A percentile compares a stretch with the other conserved stretches of the same genome.
Conservation (phyloP, 2,329 filamentous ascomycete species). For the Fusarium udum region DNA sequence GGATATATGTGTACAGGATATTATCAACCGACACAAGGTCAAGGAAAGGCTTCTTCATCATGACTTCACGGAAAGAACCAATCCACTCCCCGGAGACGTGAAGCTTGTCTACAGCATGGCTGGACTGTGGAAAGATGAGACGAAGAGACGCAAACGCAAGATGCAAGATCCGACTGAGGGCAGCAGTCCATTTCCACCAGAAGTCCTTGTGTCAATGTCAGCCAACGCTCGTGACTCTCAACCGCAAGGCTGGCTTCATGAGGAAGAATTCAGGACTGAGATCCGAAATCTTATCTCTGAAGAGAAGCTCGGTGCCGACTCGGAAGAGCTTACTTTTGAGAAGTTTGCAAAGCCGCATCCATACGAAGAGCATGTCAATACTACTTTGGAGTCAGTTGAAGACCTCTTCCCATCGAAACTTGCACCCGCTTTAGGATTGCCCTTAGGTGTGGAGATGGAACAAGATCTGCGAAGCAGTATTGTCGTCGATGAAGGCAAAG, state of each 20-base stretch:
- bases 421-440: slow-evolving; percentile 55
- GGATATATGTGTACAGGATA: slow-evolving; percentile 88
- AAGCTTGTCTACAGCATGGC: slow-evolving; percentile 96
- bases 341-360: slow-evolving; percentile 67
- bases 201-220: slow-evolving; percentile 88
- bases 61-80: slow-evolving; percentile 79
- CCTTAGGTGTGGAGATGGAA: slow-evolving; percentile 38
- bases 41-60: slow-evolving; percentile 84
- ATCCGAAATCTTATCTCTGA: slow-evolving; percentile 70
- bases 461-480: slow-evolving; percentile 56
- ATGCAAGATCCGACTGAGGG: slow-evolving; percentile 71
- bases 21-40: slow-evolving; percentile 82
- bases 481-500: slow-evolving; percentile 72
- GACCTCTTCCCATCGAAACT: slow-evolving; percentile 82
- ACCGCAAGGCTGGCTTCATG: slow-evolving; percentile 90
- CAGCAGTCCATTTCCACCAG: slow-evolving; percentile 81
- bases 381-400: slow-evolving; percentile 82
- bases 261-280: slow-evolving; percentile 79
- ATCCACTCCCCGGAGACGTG: slow-evolving; percentile 71
- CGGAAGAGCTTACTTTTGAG: slow-evolving; percentile 65
- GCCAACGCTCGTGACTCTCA: slow-evolving; percentile 78
- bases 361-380: slow-evolving; percentile 72
- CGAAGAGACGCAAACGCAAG: slow-evolving; percentile 76
- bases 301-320: slow-evolving; percentile 63
- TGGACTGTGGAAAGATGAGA: slow-evolving; percentile 91